Conservation (phyloP, 129 eudicot species). For the Apium graveolens region DNA sequence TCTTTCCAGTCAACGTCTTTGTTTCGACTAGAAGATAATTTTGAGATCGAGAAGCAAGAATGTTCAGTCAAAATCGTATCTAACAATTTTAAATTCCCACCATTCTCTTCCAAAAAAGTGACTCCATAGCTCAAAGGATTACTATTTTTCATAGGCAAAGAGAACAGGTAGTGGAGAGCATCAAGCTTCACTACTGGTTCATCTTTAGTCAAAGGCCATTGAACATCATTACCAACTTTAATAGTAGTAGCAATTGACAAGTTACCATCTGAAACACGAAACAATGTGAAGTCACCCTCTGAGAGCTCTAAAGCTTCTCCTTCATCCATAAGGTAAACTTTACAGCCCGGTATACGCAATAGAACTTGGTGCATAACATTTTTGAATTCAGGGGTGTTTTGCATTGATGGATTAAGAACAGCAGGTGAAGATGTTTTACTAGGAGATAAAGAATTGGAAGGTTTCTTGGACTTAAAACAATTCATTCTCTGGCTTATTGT, state of each 20-base stretch:
- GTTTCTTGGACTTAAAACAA: constrained; percentile 42
- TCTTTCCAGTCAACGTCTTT: constrained; percentile 74
- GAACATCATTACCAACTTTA: constrained; percentile 67
- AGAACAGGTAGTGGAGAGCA: constrained; percentile 60
- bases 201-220: constrained; percentile 94
- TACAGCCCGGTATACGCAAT: constrained; percentile 55
- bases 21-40: constrained; percentile 15
- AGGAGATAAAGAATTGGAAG: constrained; percentile 29
- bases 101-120: constrained; percentile 34
- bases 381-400: constrained; percentile 26
- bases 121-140: constrained; percentile 76
- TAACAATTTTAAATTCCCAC: constrained; percentile 31
- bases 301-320: constrained; percentile 80
- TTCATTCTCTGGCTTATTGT: constrained; percentile 26
- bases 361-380: constrained; percentile 45
- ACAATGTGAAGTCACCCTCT: constrained; percentile 41
- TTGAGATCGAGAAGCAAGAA: constrained; percentile 36
- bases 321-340: constrained; percentile 63
- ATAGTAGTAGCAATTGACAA: constrained; percentile 56
- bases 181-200: constrained; percentile 90
- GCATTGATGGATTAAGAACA: constrained; percentile 2
- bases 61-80: constrained; percentile 58
- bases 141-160: constrained; percentile 52
- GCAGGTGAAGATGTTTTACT: constrained; percentile 19
- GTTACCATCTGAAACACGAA: constrained; percentile 37